A percentile compares a stretch with the other conserved stretches of the same genome.
These are phyloP conservation scores for Chrysoporthe deuterocubensis DNA, from an alignment of 2,329 filamentous ascomycete genomes.

Conservation along the genomic window DNA sequence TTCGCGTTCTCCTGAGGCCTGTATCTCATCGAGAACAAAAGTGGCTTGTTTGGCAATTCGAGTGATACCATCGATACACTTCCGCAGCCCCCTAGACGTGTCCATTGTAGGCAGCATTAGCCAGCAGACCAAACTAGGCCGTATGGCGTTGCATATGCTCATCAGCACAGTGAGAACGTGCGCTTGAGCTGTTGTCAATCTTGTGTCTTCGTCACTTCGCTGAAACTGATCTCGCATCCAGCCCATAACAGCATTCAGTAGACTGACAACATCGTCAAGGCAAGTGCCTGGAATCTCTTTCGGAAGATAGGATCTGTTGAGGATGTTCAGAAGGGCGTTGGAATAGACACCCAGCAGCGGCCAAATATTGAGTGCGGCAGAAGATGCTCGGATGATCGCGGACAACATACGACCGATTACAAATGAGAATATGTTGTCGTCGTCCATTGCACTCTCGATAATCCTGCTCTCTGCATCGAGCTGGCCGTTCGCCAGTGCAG, in stretches of 20 bases:
- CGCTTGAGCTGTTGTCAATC: slow-evolving; percentile 31
- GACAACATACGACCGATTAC: slow-evolving; percentile 58
- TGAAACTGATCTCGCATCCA: slow-evolving; percentile 30
- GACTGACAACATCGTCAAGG: slow-evolving; percentile 38
- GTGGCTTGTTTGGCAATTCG: slow-evolving; percentile 16
- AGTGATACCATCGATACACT: slow-evolving; percentile 9
- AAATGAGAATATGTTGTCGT: slow-evolving; percentile 50
- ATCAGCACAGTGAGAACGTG: slow-evolving; percentile 31
- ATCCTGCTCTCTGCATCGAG: slow-evolving; percentile 52
- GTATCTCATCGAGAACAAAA: slow-evolving; percentile 1
- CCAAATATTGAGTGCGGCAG: slow-evolving; percentile 44
- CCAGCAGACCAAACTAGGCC: slow-evolving; percentile 23
- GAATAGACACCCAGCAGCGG: slow-evolving; percentile 56
- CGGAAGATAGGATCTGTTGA: slow-evolving; percentile 42
- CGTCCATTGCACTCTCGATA: slow-evolving; percentile 53
- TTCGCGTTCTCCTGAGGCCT: neutral
- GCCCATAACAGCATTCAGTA: slow-evolving; percentile 38
- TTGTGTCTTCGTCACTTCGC: slow-evolving; percentile 14
- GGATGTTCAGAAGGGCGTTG: slow-evolving; percentile 44
- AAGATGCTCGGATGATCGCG: slow-evolving; percentile 49
- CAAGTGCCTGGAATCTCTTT: slow-evolving; percentile 42
- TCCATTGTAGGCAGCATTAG: slow-evolving; percentile 13
- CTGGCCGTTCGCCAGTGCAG: slow-evolving; percentile 53
- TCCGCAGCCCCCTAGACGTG: slow-evolving; percentile 9
- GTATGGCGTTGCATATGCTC: slow-evolving; percentile 23